phyloP scores from a whole-genome alignment of 2,329 filamentous ascomycete species.

The Fusarium setosum region DNA sequence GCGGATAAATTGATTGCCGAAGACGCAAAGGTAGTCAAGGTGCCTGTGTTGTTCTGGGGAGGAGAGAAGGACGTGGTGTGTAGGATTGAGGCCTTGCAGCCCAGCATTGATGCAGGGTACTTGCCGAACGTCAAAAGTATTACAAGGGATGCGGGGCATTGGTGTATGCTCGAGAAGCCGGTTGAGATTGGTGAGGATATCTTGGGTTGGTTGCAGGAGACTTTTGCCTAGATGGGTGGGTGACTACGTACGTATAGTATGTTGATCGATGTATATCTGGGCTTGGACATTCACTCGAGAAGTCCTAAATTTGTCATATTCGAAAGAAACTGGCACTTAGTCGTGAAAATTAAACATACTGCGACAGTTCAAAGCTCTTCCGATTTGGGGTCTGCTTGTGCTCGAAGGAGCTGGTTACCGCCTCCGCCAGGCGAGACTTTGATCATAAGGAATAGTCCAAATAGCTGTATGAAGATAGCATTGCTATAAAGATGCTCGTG shows the following conservation, averaged over 20 bases:
- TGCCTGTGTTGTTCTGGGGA: constrained; percentile 43
- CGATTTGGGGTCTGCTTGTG: too few relatives aligned
- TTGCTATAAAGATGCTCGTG: too few relatives aligned
- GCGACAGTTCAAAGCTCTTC: too few relatives aligned
- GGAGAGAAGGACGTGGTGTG: constrained; percentile 44
- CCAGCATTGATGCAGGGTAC: constrained; percentile 31
- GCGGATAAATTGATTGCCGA: constrained; percentile 29
- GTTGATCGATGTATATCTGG: background rate
- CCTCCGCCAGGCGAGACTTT: too few relatives aligned
- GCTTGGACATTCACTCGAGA: background rate
- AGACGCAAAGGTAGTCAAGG: constrained; percentile 31
- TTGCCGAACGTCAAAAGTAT: constrained; percentile 41
- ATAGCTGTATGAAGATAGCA: too few relatives aligned
- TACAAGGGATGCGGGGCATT: constrained; percentile 43
- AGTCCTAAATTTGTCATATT: too few relatives aligned
- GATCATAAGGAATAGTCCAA: too few relatives aligned
- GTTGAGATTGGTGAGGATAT: constrained; percentile 39
- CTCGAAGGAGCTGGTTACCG: too few relatives aligned
- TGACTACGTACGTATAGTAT: too few relatives aligned
- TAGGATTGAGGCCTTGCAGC: constrained; percentile 30
- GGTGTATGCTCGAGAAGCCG: constrained; percentile 46
- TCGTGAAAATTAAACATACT: too few relatives aligned
- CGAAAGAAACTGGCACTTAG: too few relatives aligned
- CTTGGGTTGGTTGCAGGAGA: constrained; percentile 30
- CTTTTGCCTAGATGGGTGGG: background rate